A percentile compares a stretch with the other conserved stretches of the same genome.
Conservation (phyloP, 441 rosid genomes). For the Populus hybrid region DNA sequence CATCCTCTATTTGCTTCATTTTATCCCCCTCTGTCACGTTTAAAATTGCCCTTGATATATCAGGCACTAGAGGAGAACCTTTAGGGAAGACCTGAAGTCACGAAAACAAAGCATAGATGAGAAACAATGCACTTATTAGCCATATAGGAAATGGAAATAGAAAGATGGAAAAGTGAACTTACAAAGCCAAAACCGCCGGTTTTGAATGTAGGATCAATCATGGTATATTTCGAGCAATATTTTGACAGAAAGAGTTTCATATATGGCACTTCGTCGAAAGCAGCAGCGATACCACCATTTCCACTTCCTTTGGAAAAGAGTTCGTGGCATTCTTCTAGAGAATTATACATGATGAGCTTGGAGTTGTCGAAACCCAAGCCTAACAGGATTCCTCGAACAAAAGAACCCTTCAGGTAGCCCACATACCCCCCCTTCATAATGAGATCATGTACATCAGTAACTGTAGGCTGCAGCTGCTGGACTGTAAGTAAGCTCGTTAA, state of each 20-base stretch:
- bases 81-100: no score
- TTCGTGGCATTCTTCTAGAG: conserved; percentile 32
- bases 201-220: conserved; percentile 34
- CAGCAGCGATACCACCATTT: conserved; percentile 59
- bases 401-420: conserved; percentile 44
- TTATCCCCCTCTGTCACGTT: no score
- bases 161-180: conserved; percentile 7
- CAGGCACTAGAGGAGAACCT: no score
- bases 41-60: no score
- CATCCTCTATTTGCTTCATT: no score
- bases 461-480: conserved; percentile 39
- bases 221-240: conserved; percentile 49
- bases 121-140: background rate
- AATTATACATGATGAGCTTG: conserved; percentile 29
- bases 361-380: conserved; percentile 35
- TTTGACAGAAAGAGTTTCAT: conserved; percentile 32
- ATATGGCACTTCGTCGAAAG: conserved; percentile 49
- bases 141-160: background rate
- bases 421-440: conserved; percentile 26
- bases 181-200: conserved; percentile 71
- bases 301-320: conserved; percentile 45
- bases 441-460: conserved; percentile 41
- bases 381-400: conserved; percentile 32
- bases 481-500: conserved; percentile 51
- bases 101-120: no score